Percentiles rank a stretch among this genome's conserved stretches.
phyloP scores from a whole-genome alignment of 2,329 filamentous ascomycete species.

The Fusarium sororula region DNA sequence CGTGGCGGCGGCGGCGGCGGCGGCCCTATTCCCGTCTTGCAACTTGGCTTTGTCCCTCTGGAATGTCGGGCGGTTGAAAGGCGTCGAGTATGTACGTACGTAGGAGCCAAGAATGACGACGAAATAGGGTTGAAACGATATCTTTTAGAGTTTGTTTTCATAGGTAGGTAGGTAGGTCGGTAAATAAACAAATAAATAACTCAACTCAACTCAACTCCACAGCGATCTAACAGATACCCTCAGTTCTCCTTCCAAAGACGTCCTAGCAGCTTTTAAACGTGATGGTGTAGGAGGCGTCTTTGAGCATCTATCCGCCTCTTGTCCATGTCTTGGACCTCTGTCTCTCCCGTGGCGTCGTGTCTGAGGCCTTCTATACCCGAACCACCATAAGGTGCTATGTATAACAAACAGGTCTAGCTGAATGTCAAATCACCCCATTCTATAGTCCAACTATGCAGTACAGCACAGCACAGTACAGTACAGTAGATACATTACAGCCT shows the following conservation, averaged over 20 bases:
- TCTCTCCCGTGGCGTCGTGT: not conserved
- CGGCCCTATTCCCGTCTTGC: not conserved
- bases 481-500: not conserved
- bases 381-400: not conserved
- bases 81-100: not conserved
- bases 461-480: not conserved
- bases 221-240: not conserved
- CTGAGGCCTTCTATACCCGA: constrained; percentile 18
- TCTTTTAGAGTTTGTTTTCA: not conserved
- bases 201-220: not conserved
- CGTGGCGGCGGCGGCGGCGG: constrained; percentile 17
- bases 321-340: not conserved
- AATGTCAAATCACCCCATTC: not conserved
- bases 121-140: not conserved
- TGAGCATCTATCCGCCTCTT: not conserved
- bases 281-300: not conserved
- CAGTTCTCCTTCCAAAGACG: not conserved
- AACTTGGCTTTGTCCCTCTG: constrained; percentile 2
- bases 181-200: not conserved
- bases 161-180: not conserved
- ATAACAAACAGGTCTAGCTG: not conserved
- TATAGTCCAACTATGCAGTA: not conserved
- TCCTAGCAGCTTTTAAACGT: not conserved
- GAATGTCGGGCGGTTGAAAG: constrained; percentile 13
- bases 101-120: constrained; percentile 3